phyloP scores from a whole-genome alignment of 305 asterid genomes.

The Caryopteris hybrid region DNA sequence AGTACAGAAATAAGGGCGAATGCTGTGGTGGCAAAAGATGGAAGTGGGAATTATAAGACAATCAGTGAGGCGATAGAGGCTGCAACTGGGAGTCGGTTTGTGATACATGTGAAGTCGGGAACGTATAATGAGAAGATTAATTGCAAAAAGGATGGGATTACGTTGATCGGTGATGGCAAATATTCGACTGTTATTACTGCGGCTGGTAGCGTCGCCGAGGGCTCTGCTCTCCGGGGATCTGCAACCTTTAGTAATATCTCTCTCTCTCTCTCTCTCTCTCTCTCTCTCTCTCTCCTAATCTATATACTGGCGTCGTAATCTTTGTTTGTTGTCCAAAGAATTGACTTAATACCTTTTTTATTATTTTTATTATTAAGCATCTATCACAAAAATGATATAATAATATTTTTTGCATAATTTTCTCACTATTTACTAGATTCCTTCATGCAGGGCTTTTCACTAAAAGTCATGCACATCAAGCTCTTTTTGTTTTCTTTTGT shows the following conservation, averaged over 20 bases:
- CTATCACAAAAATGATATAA: too few species aligned
- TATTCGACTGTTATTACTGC: conserved; percentile 51
- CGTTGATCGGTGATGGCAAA: conserved; percentile 73
- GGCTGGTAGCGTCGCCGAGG: conserved; percentile 34
- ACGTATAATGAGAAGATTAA: conserved; percentile 55
- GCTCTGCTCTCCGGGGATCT: conserved; percentile 42
- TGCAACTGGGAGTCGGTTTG: conserved; percentile 54
- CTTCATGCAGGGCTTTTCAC: too few species aligned
- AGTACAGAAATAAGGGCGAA: conserved; percentile 32
- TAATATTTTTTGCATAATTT: too few species aligned
- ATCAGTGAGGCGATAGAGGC: conserved; percentile 59
- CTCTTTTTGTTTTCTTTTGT: too few species aligned
- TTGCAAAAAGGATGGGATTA: conserved; percentile 54
- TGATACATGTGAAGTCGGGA: conserved; percentile 74
- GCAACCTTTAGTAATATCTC: conserved; percentile 59
- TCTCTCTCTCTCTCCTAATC: too few species aligned
- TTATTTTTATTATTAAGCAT: too few species aligned
- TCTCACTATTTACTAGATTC: too few species aligned
- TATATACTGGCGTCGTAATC: too few species aligned
- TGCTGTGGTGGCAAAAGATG: conserved; percentile 72
- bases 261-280: neutral
- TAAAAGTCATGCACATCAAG: too few species aligned
- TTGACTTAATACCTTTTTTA: too few species aligned
- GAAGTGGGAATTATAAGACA: conserved; percentile 58
- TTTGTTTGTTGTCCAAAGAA: too few species aligned